Evolutionary conservation across 2,329 filamentous ascomycete genomes (phyloP).

Genomic region (Nothopassalora personata): DNA sequence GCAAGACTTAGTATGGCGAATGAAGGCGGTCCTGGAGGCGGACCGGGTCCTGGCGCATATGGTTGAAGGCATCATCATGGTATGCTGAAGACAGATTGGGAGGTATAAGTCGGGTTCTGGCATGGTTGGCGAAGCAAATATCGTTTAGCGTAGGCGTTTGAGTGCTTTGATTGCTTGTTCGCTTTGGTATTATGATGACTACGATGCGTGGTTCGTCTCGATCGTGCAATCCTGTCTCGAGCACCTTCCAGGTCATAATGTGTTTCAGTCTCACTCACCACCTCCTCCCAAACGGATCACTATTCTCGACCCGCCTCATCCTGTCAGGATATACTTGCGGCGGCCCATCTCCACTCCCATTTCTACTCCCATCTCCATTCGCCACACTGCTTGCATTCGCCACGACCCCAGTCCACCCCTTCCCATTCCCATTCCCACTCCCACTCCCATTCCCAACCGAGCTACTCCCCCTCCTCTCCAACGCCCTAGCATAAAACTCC

Average conservation of each 20-base stretch:
- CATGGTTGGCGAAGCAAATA: background rate
- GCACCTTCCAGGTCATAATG: no score
- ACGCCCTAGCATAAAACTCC: constrained; percentile 18
- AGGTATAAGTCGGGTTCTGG: background rate
- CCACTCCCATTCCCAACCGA: no score
- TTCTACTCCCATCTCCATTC: background rate
- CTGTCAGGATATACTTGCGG: background rate
- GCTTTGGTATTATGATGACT: background rate
- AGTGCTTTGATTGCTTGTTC: background rate
- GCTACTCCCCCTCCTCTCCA: constrained; percentile 7
- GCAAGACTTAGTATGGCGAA: constrained; percentile 76
- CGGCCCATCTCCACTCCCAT: background rate
- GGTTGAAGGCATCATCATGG: constrained; percentile 3
- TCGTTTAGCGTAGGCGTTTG: constrained; percentile 12
- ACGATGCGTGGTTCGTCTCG: background rate
- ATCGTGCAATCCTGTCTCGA: no score
- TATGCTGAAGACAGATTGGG: background rate
- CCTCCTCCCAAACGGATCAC: background rate
- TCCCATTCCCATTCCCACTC: no score
- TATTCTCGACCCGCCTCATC: background rate
- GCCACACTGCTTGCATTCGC: background rate
- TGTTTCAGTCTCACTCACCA: background rate
- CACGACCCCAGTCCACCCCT: background rate
- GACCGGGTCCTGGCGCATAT: constrained; percentile 20
- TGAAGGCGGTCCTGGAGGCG: constrained; percentile 50